Percentiles rank a stretch among this genome's conserved stretches.
Evolutionary conservation across 2,329 filamentous ascomycete species (phyloP).

Genomic region (Ceratocystis destructans): DNA sequence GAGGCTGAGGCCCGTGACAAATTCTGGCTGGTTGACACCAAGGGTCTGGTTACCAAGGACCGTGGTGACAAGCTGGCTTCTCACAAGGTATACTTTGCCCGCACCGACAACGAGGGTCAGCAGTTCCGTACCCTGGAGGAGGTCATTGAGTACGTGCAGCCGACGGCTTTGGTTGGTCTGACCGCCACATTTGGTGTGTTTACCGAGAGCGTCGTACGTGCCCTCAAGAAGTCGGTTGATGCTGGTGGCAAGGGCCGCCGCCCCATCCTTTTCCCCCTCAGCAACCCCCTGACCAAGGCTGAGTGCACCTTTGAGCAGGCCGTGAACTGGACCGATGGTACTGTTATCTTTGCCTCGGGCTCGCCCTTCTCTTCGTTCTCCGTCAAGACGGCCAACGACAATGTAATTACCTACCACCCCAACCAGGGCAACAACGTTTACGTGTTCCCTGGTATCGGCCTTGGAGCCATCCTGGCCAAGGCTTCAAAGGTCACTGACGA

Average conservation of each 20-base stretch:
- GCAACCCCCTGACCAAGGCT: constrained; percentile 90
- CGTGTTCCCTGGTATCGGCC: constrained; percentile 90
- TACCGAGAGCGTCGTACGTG: constrained; percentile 69
- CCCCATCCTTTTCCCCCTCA: constrained; percentile 90
- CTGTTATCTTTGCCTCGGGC: constrained; percentile 84
- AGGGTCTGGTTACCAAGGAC: constrained; percentile 85
- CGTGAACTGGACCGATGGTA: constrained; percentile 78
- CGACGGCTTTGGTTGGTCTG: constrained; percentile 84
- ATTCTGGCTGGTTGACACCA: constrained; percentile 96
- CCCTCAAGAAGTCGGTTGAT: constrained; percentile 51
- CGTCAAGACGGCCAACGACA: constrained; percentile 45
- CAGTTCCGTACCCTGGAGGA: constrained; percentile 72
- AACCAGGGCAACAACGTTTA: constrained; percentile 83
- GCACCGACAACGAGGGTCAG: constrained; percentile 48
- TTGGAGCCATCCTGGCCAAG: constrained; percentile 86
- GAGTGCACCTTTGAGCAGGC: constrained; percentile 93
- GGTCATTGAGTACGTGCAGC: constrained; percentile 88
- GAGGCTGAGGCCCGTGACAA: constrained; percentile 78
- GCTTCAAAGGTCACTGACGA: constrained; percentile 73
- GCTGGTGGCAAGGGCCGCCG: constrained; percentile 54
- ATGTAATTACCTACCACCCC: constrained; percentile 54
- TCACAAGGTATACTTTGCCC: constrained; percentile 65
- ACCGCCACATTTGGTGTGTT: constrained; percentile 92
- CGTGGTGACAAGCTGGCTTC: constrained; percentile 87
- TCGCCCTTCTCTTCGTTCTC: constrained; percentile 73